These are phyloP conservation scores for Epichloe baconii DNA, from an alignment of 2,329 filamentous ascomycete species.

Conservation along the genomic window DNA sequence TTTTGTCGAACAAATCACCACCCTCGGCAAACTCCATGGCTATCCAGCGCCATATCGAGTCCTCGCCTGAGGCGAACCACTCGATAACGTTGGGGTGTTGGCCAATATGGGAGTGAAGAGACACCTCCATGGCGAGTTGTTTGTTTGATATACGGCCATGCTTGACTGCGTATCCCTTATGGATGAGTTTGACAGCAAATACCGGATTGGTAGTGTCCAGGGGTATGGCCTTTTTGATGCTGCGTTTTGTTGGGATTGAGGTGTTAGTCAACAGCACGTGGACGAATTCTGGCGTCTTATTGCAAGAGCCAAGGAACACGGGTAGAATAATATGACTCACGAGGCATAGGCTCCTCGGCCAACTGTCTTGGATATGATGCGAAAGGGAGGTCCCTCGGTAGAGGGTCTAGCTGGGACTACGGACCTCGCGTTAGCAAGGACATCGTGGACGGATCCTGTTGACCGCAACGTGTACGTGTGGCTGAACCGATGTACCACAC, in stretches of 20 bases:
- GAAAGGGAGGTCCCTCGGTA: constrained; percentile 76
- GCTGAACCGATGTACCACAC: too few relatives aligned
- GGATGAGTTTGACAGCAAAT: constrained; percentile 97
- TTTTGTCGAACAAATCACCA: constrained; percentile 97
- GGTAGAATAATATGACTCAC: constrained; percentile 34
- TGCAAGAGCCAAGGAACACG: too few relatives aligned
- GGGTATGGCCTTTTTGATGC: constrained; percentile 88
- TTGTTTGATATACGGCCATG: constrained; percentile 80
- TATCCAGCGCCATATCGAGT: constrained; percentile 85
- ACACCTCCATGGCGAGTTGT: constrained; percentile 85
- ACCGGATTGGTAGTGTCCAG: constrained; percentile 55
- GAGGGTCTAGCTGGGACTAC: constrained; percentile 76
- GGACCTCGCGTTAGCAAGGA: constrained; percentile 10
- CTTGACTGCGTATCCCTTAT: constrained; percentile 86
- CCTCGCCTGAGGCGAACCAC: constrained; percentile 80
- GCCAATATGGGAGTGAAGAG: constrained; percentile 76
- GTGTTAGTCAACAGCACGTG: too few relatives aligned
- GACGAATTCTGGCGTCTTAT: too few relatives aligned
- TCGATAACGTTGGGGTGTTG: constrained; percentile 89
- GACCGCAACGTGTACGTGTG: background rate
- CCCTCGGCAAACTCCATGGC: constrained; percentile 95
- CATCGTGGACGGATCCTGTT: constrained; percentile 27
- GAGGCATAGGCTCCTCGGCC: constrained; percentile 95
- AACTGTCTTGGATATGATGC: constrained; percentile 91
- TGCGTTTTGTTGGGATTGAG: constrained; percentile 19